A percentile compares a stretch with the other conserved stretches of the same genome.
These are phyloP conservation scores for Colletotrichum sansevieriae DNA, from an alignment of 2,329 filamentous ascomycete species.

Conservation along the genomic window DNA sequence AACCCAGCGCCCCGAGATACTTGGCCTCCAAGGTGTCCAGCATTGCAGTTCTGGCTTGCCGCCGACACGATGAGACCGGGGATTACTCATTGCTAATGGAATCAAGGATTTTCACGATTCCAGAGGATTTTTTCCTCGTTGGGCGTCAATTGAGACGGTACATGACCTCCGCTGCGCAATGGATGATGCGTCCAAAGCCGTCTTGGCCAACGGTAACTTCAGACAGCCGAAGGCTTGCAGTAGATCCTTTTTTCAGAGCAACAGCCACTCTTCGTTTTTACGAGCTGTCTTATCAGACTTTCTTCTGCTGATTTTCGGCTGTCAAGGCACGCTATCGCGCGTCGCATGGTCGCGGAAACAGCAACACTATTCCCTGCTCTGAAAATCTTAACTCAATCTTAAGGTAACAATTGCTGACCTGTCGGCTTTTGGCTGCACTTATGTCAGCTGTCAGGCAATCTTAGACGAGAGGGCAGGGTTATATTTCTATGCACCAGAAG, in stretches of 20 bases:
- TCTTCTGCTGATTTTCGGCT: neutral
- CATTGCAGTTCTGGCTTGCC: neutral
- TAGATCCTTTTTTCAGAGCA: neutral
- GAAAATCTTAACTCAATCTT: conserved; percentile 12
- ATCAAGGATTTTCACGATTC: conserved; percentile 7
- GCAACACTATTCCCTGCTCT: conserved; percentile 6
- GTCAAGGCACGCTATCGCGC: neutral
- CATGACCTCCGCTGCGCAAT: neutral
- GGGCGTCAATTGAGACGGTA: conserved; percentile 14
- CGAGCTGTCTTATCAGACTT: neutral
- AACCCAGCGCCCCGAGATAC: neutral
- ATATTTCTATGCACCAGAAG: conserved; percentile 6
- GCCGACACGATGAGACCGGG: neutral
- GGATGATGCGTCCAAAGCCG: neutral
- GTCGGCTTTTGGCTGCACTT: neutral
- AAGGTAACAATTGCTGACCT: conserved; percentile 14
- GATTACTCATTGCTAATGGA: conserved; percentile 23
- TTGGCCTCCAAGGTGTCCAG: neutral
- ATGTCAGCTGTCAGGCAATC: conserved; percentile 18
- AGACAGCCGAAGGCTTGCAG: conserved; percentile 19
- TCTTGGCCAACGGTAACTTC: conserved; percentile 3
- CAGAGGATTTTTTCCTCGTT: neutral
- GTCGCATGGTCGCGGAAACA: conserved; percentile 12
- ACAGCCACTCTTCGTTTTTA: no score
- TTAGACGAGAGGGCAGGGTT: conserved; percentile 18